phyloP scores from a whole-genome alignment of 1,284 basidiomycete species.

The Trametes polyzona region DNA sequence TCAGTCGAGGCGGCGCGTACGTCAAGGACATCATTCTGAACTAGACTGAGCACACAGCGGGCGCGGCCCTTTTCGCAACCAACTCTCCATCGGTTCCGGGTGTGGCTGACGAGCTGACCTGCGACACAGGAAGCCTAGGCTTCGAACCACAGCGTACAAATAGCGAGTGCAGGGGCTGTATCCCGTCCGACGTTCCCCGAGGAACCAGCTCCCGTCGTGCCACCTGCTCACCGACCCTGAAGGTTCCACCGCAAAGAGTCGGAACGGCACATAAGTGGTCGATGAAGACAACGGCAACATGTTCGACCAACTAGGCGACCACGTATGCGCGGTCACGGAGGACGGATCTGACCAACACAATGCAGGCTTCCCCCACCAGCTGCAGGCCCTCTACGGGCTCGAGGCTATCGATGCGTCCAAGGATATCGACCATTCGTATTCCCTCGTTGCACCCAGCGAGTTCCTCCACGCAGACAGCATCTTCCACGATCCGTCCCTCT shows the following conservation, averaged over 20 bases:
- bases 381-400: conserved; percentile 17
- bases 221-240: background rate
- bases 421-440: conserved; percentile 2
- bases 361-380: background rate
- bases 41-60: background rate
- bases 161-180: background rate
- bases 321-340: background rate
- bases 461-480: background rate
- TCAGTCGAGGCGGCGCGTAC: too few relatives aligned
- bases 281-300: conserved; percentile 6
- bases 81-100: conserved; percentile 3
- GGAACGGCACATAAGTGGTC: background rate
- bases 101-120: conserved; percentile 13
- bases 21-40: background rate
- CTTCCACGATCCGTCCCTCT: conserved; percentile 8
- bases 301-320: conserved; percentile 16
- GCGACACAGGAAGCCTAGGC: background rate
- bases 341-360: background rate
- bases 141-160: background rate
- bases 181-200: background rate
- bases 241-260: background rate
- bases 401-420: conserved; percentile 9
- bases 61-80: too few relatives aligned
- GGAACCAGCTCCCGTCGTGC: background rate
- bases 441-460: background rate